Evolutionary conservation across 108 stramenopile species (phyloP).

Genomic region (Skeletonema tropicum): DNA sequence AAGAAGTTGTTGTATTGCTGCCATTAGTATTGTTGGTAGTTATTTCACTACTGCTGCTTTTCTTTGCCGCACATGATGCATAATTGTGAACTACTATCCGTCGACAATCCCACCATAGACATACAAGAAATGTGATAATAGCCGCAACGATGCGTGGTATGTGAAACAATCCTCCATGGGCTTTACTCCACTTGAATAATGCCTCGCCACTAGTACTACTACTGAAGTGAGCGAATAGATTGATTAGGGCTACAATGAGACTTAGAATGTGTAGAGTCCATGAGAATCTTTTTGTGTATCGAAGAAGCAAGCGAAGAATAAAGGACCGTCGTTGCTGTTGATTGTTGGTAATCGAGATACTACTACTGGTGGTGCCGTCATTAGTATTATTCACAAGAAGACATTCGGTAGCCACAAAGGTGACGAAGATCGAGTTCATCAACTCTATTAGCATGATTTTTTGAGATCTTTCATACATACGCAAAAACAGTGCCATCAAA

Average conservation of each 20-base stretch:
- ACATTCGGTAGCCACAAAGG: constrained; percentile 78
- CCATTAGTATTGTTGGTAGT: neutral
- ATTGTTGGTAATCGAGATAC: neutral
- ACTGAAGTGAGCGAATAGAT: constrained; percentile 63
- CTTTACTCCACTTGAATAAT: constrained; percentile 31
- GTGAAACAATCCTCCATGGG: constrained; percentile 42
- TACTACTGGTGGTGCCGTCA: constrained; percentile 1
- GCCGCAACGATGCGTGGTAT: constrained; percentile 66
- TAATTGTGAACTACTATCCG: constrained; percentile 21
- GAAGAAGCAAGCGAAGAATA: neutral
- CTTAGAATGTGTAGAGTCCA: constrained; percentile 15
- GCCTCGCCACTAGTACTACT: constrained; percentile 29
- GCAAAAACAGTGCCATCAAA: no score
- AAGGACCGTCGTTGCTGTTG: neutral
- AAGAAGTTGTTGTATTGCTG: constrained; percentile 3
- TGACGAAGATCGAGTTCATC: constrained; percentile 78
- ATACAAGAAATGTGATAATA: constrained; percentile 58
- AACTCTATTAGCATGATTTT: constrained; percentile 71
- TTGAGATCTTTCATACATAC: no score
- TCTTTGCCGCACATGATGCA: neutral
- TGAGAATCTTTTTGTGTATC: neutral
- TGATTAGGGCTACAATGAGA: constrained; percentile 40
- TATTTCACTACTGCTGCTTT: neutral
- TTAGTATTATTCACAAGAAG: constrained; percentile 29
- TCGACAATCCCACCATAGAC: constrained; percentile 69